Conservation (phyloP, 768 basidiomycete genomes). For the Boletus sensibilis region DNA sequence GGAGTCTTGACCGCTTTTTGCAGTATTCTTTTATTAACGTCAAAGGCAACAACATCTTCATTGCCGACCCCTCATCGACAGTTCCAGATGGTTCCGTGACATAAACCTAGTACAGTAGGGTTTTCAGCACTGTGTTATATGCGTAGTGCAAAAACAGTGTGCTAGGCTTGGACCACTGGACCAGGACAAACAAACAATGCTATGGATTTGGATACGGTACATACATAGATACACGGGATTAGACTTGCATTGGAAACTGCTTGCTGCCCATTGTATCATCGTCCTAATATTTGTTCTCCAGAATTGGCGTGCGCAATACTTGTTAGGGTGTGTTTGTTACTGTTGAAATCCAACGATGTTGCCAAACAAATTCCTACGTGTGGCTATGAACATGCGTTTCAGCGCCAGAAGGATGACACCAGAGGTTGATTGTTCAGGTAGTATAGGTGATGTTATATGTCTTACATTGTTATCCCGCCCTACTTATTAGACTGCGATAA, state of each 20-base stretch:
- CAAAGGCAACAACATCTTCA: slow-evolving; percentile 50
- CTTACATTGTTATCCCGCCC: neutral
- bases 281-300: no score
- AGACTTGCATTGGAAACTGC: neutral
- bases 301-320: no score
- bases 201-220: slow-evolving; percentile 22
- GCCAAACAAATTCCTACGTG: slow-evolving; percentile 10
- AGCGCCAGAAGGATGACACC: neutral
- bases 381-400: neutral
- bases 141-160: neutral
- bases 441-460: neutral
- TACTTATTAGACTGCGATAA: neutral
- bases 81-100: slow-evolving; percentile 9
- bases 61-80: slow-evolving; percentile 24
- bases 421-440: neutral
- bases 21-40: slow-evolving; percentile 57
- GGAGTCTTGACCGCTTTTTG: slow-evolving; percentile 1
- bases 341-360: slow-evolving; percentile 12
- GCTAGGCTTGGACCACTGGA: neutral
- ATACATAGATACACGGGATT: slow-evolving; percentile 7
- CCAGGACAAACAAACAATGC: slow-evolving; percentile 8
- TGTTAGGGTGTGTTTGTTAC: slow-evolving; percentile 10
- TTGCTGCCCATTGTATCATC: neutral
- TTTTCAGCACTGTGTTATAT: slow-evolving; percentile 2
- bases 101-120: slow-evolving; percentile 5